These are phyloP conservation scores for Xylariaceae sp. DNA, from an alignment of 2,329 filamentous ascomycete genomes.

Conservation along the genomic window DNA sequence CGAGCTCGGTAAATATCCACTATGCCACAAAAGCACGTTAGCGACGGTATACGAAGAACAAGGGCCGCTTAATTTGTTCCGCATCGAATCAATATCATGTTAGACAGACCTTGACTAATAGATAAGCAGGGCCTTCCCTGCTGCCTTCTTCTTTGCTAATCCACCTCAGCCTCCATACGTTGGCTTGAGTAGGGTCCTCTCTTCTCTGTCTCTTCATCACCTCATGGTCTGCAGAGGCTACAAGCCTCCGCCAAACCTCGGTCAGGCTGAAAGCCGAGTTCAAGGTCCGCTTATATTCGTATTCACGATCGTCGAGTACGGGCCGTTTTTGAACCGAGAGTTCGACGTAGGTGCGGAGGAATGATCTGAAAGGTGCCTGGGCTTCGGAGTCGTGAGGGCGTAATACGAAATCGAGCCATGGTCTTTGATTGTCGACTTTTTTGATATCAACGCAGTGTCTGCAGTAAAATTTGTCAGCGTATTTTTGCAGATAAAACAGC, in stretches of 20 bases:
- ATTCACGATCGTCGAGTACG: not conserved
- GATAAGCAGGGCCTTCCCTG: not conserved
- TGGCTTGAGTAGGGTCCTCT: too few species aligned
- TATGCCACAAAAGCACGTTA: not conserved
- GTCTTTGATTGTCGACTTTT: not conserved
- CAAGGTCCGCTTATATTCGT: not conserved
- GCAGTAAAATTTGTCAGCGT: not conserved
- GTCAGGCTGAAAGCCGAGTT: slow-evolving; percentile 1
- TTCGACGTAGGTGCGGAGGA: not conserved
- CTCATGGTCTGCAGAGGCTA: not conserved
- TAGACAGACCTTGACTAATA: slow-evolving; percentile 1
- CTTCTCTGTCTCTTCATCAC: not conserved
- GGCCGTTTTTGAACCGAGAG: not conserved
- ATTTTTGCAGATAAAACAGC: not conserved
- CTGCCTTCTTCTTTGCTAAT: slow-evolving; percentile 2
- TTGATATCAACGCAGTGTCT: slow-evolving; percentile 1
- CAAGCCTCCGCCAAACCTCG: not conserved
- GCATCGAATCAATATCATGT: not conserved
- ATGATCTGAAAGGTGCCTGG: slow-evolving; percentile 1
- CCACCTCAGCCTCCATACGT: too few species aligned
- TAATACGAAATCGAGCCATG: slow-evolving; percentile 4
- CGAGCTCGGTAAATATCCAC: slow-evolving; percentile 7
- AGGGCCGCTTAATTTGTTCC: not conserved
- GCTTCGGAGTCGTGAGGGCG: not conserved
- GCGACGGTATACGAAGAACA: not conserved